Percentiles rank a stretch among this genome's conserved stretches.
Conservation (phyloP, 495 filamentous ascomycete genomes). For the Annulohypoxylon moriforme region DNA sequence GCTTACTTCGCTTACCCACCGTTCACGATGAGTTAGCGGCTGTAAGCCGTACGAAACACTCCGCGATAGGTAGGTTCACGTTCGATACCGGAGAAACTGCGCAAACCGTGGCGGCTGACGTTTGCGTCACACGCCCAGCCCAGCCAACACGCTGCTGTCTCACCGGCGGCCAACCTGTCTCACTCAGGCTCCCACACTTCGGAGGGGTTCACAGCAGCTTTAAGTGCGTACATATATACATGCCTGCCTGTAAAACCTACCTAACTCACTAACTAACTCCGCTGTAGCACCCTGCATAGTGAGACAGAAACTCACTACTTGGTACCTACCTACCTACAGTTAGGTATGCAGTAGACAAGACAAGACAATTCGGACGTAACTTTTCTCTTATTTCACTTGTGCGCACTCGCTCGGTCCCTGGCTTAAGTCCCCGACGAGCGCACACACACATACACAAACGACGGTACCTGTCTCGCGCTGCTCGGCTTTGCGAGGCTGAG, state of each 20-base stretch:
- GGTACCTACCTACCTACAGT: too few relatives aligned
- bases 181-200: constrained; percentile 9
- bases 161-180: constrained; percentile 1
- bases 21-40: neutral
- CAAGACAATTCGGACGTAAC: constrained; percentile 39
- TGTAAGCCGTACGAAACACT: neutral
- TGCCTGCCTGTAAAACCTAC: neutral
- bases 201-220: constrained; percentile 7
- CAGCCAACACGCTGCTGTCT: constrained; percentile 20
- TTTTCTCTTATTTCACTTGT: neutral
- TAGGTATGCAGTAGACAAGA: neutral
- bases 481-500: constrained; percentile 5
- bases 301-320: constrained; percentile 8
- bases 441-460: too few relatives aligned
- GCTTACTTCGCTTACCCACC: constrained; percentile 24
- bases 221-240: constrained; percentile 29
- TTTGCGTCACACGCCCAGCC: constrained; percentile 18
- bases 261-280: neutral
- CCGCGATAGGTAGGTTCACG: neutral
- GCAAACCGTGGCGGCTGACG: constrained; percentile 34
- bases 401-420: constrained; percentile 20
- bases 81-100: constrained; percentile 1
- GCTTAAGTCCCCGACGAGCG: constrained; percentile 26
- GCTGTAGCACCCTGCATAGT: neutral
- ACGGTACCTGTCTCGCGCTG: neutral